Evolutionary conservation across 2,329 filamentous ascomycete genomes (phyloP).

Genomic region (Fusarium sp.): DNA sequence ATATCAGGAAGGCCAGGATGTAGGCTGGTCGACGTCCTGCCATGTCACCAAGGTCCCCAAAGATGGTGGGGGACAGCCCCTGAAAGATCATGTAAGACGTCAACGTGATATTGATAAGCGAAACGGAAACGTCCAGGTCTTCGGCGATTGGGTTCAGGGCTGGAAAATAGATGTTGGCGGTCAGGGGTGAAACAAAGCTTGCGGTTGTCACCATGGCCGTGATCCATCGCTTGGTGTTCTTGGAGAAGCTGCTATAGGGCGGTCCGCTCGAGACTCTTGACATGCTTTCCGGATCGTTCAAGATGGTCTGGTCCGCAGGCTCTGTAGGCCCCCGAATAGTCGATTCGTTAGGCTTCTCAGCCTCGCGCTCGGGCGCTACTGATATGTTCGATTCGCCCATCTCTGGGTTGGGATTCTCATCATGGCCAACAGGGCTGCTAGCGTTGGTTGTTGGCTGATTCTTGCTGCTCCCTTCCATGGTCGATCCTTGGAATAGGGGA

Average conservation of each 20-base stretch:
- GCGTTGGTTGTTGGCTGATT: slow-evolving; percentile 5
- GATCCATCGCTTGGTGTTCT: slow-evolving; percentile 62
- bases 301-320: slow-evolving; percentile 16
- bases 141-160: slow-evolving; percentile 55
- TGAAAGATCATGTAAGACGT: slow-evolving; percentile 75
- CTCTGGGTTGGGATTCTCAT: slow-evolving; percentile 17
- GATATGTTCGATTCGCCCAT: slow-evolving; percentile 13
- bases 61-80: slow-evolving; percentile 69
- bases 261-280: slow-evolving; percentile 37
- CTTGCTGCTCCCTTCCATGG: slow-evolving; percentile 27
- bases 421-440: background rate
- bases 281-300: slow-evolving; percentile 35
- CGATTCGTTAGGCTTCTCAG: slow-evolving; percentile 19
- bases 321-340: background rate
- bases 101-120: slow-evolving; percentile 61
- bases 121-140: slow-evolving; percentile 54
- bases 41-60: slow-evolving; percentile 72
- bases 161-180: slow-evolving; percentile 68
- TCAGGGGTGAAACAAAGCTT: slow-evolving; percentile 68
- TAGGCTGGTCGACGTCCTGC: slow-evolving; percentile 72
- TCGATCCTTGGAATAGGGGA: background rate
- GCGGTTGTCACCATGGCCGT: slow-evolving; percentile 64
- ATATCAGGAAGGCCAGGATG: slow-evolving; percentile 68
- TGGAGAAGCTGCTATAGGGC: slow-evolving; percentile 47
- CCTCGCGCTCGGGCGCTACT: background rate